Evolutionary conservation across 148 eudicot species (phyloP).

Genomic region (Vaccinium corymbosum): DNA sequence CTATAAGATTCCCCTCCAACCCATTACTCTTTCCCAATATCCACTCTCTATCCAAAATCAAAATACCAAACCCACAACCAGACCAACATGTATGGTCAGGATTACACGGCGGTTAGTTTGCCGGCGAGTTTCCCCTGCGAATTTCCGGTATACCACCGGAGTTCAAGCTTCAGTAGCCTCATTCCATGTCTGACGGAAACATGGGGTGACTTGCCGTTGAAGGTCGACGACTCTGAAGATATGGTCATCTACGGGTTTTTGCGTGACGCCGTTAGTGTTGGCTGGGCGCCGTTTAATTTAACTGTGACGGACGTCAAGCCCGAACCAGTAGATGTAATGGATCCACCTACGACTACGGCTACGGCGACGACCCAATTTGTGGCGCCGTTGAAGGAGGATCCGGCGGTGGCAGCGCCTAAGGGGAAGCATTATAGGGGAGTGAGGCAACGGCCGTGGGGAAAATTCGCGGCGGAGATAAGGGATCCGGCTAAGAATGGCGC

Average conservation of each 20-base stretch:
- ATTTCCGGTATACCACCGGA: constrained; percentile 25
- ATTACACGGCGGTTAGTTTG: background rate
- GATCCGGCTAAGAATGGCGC: constrained; percentile 66
- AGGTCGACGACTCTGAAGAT: constrained; percentile 43
- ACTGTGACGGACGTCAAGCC: constrained; percentile 26
- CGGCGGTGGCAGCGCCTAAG: constrained; percentile 17
- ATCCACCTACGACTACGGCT: background rate
- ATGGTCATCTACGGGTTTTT: constrained; percentile 45
- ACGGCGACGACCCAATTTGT: background rate
- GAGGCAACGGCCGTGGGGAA: constrained; percentile 61
- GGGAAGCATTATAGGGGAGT: constrained; percentile 53
- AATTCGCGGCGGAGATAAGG: constrained; percentile 59
- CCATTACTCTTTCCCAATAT: background rate
- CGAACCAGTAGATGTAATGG: constrained; percentile 22
- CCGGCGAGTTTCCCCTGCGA: constrained; percentile 21
- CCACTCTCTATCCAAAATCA: background rate
- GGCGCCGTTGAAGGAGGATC: constrained; percentile 5
- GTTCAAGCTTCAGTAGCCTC: constrained; percentile 38
- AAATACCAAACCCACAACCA: background rate
- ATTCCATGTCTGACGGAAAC: constrained; percentile 38
- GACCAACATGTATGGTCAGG: background rate
- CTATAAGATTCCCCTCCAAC: background rate
- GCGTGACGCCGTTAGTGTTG: constrained; percentile 38
- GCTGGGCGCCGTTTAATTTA: constrained; percentile 43
- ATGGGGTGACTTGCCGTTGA: constrained; percentile 52